These are phyloP conservation scores for Rhizopus arrhizus DNA, from an alignment of 371 early-diverging fungal species.

Conservation along the genomic window DNA sequence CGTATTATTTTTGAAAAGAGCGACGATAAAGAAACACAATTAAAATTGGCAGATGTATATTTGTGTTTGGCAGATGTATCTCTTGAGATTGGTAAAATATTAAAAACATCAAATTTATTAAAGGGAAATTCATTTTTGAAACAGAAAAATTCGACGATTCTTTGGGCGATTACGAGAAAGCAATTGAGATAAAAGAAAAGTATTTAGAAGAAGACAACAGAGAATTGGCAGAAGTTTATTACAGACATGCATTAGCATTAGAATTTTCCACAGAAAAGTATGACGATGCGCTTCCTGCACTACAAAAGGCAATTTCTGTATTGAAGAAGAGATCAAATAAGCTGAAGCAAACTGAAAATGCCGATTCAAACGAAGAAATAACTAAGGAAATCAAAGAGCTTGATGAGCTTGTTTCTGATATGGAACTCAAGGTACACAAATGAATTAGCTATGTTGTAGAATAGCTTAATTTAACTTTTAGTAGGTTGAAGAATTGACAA, in stretches of 20 bases:
- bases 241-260: constrained; percentile 72
- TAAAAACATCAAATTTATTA: background rate
- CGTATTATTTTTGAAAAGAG: constrained; percentile 77
- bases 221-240: constrained; percentile 83
- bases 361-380: constrained; percentile 41
- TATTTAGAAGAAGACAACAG: constrained; percentile 66
- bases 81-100: constrained; percentile 70
- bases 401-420: constrained; percentile 48
- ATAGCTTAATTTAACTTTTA: background rate
- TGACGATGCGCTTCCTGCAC: constrained; percentile 62
- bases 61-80: constrained; percentile 83
- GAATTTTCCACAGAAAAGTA: constrained; percentile 60
- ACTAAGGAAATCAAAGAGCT: constrained; percentile 53
- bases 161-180: constrained; percentile 69
- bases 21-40: constrained; percentile 59
- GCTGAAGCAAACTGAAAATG: constrained; percentile 28
- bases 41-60: constrained; percentile 73
- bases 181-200: constrained; percentile 69
- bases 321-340: constrained; percentile 53
- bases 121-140: constrained; percentile 1
- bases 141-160: constrained; percentile 86
- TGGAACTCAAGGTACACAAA: constrained; percentile 51
- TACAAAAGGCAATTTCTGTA: constrained; percentile 58
- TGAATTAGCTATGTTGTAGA: background rate
- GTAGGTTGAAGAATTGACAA: constrained; percentile 43